Evolutionary conservation across 1,284 basidiomycete genomes (phyloP).

Genomic region (Puccinia horiana): DNA sequence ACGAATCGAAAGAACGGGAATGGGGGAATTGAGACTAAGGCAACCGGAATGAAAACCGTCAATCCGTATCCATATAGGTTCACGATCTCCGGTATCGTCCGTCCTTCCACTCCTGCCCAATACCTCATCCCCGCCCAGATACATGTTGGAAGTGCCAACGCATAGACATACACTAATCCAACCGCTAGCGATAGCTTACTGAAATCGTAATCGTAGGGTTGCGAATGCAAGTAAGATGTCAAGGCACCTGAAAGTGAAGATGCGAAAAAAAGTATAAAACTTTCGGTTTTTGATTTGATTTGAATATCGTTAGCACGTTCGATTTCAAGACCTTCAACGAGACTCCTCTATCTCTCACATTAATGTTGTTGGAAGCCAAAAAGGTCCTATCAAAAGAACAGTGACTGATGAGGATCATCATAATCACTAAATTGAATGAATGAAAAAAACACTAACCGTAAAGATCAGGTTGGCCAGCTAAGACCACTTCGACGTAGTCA

Average conservation of each 20-base stretch:
- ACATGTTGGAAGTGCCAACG: slow-evolving; percentile 72
- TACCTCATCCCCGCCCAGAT: slow-evolving; percentile 74
- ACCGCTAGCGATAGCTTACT: slow-evolving; percentile 77
- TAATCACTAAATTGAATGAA: neutral
- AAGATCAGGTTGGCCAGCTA: slow-evolving; percentile 62
- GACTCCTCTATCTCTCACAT: slow-evolving; percentile 62
- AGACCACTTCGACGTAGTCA: slow-evolving; percentile 60
- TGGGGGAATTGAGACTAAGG: slow-evolving; percentile 54
- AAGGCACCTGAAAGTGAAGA: slow-evolving; percentile 84
- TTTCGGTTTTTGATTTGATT: neutral
- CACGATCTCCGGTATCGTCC: slow-evolving; percentile 73
- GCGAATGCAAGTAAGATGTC: slow-evolving; percentile 71
- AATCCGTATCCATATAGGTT: slow-evolving; percentile 63
- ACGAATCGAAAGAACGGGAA: slow-evolving; percentile 55
- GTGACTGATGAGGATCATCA: neutral
- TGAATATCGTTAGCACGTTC: neutral
- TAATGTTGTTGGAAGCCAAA: slow-evolving; percentile 91
- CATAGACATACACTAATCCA: slow-evolving; percentile 80
- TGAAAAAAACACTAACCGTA: slow-evolving; percentile 58
- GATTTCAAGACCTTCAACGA: no score
- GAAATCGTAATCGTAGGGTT: slow-evolving; percentile 76
- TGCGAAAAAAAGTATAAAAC: slow-evolving; percentile 80
- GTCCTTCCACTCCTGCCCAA: slow-evolving; percentile 80
- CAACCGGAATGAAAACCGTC: slow-evolving; percentile 65
- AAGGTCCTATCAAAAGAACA: slow-evolving; percentile 67